Evolutionary conservation across 2,329 filamentous ascomycete species (phyloP), one percentile per base, ranked within the genome.

Genomic region (Colletotrichum costaricense): DNA sequence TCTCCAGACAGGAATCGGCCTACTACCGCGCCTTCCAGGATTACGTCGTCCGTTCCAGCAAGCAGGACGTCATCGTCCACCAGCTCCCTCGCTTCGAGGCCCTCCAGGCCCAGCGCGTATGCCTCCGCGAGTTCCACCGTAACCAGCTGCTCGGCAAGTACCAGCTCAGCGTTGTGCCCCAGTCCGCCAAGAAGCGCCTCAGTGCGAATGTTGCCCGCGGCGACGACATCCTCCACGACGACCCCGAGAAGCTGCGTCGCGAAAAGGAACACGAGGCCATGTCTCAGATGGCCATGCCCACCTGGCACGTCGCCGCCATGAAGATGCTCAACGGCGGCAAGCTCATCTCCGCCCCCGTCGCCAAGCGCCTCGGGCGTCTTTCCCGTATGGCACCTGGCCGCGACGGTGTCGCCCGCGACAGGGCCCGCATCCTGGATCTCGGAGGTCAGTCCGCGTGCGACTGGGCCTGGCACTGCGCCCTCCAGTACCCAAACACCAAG

Each of bases 381-480:
- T 90, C 88, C 28, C 85, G 84, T 74, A 85, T 88, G 80, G 81
- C 84, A 1, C 82, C 84, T 2, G 82, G 82, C n/a, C 78, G 81
- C 35, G 79, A 85, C 55, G 87, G 87, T 49, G 81, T 83, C 22
- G 80, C 83, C 64, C 85, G 85, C 72, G 85, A 89, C 71, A 88
- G 91, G 28, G 85, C 91, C 4, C 88, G 93, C 42, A 93, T 98
- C 70, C 89, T 98, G 30, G 96, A 98, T 80, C 91, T 98, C 42
- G 95, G 94, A 62, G 95, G 95, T 57, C 92, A 96, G 80, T 88
- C 93, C 0, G 91, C 93, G 16, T 96, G 95, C 80, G 95, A 97
- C 82, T 99, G 97, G 97, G 96, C 94, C 26, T 99, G 97, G 97
- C 92, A 97, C 80, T 93, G 95, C 71, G 95, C 97, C 1, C 88